Base-by-base conservation (phyloP, 768 basidiomycete species). In the Leccinum disarticulatum region DNA sequence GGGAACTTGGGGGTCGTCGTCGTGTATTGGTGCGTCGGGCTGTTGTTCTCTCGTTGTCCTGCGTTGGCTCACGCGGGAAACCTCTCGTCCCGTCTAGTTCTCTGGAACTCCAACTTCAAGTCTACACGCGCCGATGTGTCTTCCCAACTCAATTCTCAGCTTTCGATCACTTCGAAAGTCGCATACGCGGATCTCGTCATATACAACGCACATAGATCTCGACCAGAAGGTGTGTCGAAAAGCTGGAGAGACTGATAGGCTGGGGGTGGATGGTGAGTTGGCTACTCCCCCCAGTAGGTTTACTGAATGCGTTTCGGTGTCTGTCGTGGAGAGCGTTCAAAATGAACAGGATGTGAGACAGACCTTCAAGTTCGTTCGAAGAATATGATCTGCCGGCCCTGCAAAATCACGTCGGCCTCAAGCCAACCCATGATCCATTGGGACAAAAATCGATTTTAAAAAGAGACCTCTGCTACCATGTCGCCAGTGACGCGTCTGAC, bases 1-100 rank as follows among this genome's bases (percentile, higher is more conserved):
- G n/a, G n/a, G n/a, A n/a, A n/a, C n/a, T n/a, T n/a, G n/a, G n/a
- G 3, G 61, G 86, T 98, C 27, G 81, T 95, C 4, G 87, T 99
- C 11, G 94, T 97, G 7, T 95, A 93, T 69, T 97, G 95, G 96
- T 97, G 56, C 53, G 83, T 61, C n/a, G 1, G 3, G 9, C 8
- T 76, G 22, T 22, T 17, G 48, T 30, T 15, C 52, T 31, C 47
- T 22, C 36, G 2, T 30, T 8, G 28, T 30, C 28, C 7, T 30
- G 28, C 28, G 28, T 30, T 30, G 28, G 28, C 28, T 52, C 60
- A 47, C 22, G 11, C 22, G 46, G 17, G 38, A 6, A 13, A 30
- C 50, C 17, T 31, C 25, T 25, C 6, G 14, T 38, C 30, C 14
- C 31, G 4, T 19, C 33, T 65, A 95, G 95, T 66, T 91, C 94